These are phyloP conservation scores for Cercospora sojina DNA, from an alignment of 2,329 filamentous ascomycete genomes.

Conservation along the genomic window DNA sequence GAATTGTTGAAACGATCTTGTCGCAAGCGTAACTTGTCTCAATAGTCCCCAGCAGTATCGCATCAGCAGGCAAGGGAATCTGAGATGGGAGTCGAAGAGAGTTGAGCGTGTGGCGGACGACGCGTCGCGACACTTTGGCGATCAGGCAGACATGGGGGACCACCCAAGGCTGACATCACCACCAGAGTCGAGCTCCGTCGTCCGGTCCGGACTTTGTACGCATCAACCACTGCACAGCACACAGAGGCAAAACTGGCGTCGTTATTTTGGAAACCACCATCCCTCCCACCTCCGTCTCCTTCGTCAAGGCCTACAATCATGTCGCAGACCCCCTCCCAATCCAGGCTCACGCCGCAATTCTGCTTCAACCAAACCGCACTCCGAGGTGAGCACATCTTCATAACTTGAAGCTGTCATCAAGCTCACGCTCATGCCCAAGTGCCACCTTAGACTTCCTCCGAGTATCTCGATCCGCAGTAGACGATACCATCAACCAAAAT, in stretches of 20 bases:
- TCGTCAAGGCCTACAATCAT: conserved; percentile 30
- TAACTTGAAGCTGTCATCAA: conserved; percentile 4
- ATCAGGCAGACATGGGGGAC: background rate
- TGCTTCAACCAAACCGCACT: conserved; percentile 54
- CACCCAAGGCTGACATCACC: conserved; percentile 5
- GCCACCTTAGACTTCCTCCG: conserved; percentile 77
- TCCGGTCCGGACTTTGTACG: background rate
- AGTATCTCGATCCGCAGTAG: conserved; percentile 76
- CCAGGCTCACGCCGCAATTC: conserved; percentile 49
- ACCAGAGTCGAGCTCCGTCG: conserved; percentile 1
- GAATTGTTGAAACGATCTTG: background rate
- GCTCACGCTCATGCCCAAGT: conserved; percentile 37
- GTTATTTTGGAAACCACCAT: conserved; percentile 32
- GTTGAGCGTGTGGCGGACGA: conserved; percentile 1
- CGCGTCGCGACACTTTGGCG: conserved; percentile 9
- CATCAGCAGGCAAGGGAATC: conserved; percentile 18
- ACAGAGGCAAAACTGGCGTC: conserved; percentile 30
- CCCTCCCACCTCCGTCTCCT: conserved; percentile 13
- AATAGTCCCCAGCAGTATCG: conserved; percentile 15
- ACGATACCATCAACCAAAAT: conserved; percentile 91
- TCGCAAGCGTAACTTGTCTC: conserved; percentile 15
- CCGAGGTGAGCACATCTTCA: conserved; percentile 41
- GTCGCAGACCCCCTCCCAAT: conserved; percentile 44
- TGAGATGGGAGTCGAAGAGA: conserved; percentile 1
- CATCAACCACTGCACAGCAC: background rate